Percentiles rank a stretch among this genome's conserved stretches.
Conservation (phyloP, 164 flowering plant genomes). For the Magnolia kwangsiensis region DNA sequence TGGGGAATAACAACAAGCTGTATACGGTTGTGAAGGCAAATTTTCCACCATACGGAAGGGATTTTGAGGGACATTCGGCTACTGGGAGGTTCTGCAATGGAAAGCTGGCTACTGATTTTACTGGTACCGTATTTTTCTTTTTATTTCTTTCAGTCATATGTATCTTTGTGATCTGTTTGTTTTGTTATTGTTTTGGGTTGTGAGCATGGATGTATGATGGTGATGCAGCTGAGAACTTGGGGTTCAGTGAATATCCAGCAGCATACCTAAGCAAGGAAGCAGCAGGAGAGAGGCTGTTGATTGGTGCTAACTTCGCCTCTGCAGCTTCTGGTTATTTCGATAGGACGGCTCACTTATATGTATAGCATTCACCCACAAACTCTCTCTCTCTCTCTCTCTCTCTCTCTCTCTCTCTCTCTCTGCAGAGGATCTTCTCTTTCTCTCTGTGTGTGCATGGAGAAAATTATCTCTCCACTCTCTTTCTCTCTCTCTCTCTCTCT, state of each 20-base stretch:
- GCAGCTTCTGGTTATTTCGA: conserved; percentile 74
- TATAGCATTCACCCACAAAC: conserved; percentile 26
- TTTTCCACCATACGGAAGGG: conserved; percentile 87
- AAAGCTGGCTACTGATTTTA: conserved; percentile 75
- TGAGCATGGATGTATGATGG: neutral
- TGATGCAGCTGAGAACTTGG: conserved; percentile 68
- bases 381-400: neutral
- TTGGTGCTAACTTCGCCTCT: conserved; percentile 86
- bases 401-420: conserved; percentile 16
- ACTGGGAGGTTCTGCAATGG: conserved; percentile 95
- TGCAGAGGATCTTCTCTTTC: too few relatives aligned
- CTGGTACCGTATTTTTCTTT: conserved; percentile 37
- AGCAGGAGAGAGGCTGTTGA: conserved; percentile 45
- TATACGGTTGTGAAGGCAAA: conserved; percentile 63
- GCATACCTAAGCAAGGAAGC: conserved; percentile 74
- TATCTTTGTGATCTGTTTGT: neutral
- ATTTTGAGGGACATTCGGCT: conserved; percentile 54
- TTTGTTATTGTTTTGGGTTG: too few relatives aligned
- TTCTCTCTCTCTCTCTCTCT: conserved; percentile 7
- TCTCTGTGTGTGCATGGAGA: too few relatives aligned
- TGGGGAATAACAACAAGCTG: conserved; percentile 75
- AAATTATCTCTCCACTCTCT: conserved; percentile 2
- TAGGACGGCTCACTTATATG: conserved; percentile 59
- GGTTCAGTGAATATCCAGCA: conserved; percentile 75
- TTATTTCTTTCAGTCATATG: neutral